Conservation (phyloP, 176 grass and related monocot genomes). For the Paspalum notatum region DNA sequence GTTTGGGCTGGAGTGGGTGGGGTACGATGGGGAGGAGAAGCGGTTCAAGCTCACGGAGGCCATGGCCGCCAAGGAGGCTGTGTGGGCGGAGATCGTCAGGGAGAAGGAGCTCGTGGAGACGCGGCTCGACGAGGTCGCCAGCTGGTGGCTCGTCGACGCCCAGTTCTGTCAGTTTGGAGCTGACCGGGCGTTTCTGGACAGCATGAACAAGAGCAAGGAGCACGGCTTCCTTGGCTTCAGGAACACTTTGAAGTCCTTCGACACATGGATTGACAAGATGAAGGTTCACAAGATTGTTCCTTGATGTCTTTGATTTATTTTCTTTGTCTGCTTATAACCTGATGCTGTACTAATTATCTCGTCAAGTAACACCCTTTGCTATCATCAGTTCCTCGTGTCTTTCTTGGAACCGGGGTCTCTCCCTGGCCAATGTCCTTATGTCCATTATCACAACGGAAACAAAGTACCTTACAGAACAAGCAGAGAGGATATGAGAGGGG, state of each 20-base stretch:
- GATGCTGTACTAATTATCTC: no score
- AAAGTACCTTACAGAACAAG: no score
- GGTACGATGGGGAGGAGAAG: conserved; percentile 59
- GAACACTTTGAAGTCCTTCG: conserved; percentile 66
- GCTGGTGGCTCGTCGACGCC: conserved; percentile 65
- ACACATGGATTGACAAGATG: conserved; percentile 73
- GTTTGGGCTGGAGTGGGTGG: conserved; percentile 59
- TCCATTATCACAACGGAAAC: no score
- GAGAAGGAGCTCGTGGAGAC: conserved; percentile 48
- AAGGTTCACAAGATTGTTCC: conserved; percentile 74
- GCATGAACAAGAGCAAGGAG: conserved; percentile 96
- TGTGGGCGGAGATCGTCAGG: conserved; percentile 68
- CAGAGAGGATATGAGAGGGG: no score
- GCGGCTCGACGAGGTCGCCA: conserved; percentile 52
- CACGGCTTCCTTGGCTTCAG: conserved; percentile 76
- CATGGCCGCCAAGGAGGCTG: conserved; percentile 58
- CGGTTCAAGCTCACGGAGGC: conserved; percentile 48
- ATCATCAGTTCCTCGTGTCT: no score
- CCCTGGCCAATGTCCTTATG: no score
- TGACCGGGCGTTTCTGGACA: conserved; percentile 35
- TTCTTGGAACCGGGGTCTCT: no score
- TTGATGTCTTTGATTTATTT: conserved; percentile 19
- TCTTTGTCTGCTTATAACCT: no score
- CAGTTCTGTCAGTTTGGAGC: not conserved
- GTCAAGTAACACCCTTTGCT: no score